phyloP scores from a whole-genome alignment of 2,329 filamentous ascomycete genomes.

The Fusarium nisikadoi region DNA sequence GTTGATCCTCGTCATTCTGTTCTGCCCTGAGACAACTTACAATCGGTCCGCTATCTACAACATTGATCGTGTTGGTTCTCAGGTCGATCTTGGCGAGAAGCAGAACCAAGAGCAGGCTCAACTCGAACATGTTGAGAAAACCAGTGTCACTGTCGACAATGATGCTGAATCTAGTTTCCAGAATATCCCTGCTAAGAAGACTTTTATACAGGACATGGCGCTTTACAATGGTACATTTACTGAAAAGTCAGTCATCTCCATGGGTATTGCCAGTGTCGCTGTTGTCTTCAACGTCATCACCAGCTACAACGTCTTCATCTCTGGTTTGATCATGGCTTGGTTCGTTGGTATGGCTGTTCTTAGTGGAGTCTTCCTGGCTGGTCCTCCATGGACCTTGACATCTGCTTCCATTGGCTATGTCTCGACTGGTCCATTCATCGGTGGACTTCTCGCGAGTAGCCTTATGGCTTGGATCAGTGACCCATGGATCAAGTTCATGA shows the following conservation, averaged over 20 bases:
- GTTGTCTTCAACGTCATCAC: slow-evolving; percentile 7
- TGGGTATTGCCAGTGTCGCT: slow-evolving; percentile 7
- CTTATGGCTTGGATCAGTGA: background rate
- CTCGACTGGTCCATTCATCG: slow-evolving; percentile 6
- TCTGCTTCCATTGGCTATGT: slow-evolving; percentile 12
- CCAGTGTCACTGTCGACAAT: too few species aligned
- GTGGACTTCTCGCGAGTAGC: slow-evolving; percentile 4
- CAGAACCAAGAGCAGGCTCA: too few species aligned
- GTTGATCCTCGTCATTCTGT: slow-evolving; percentile 8
- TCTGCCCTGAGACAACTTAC: slow-evolving; percentile 9
- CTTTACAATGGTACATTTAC: slow-evolving; percentile 10
- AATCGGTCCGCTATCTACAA: background rate
- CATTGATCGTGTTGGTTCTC: background rate
- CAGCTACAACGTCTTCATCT: slow-evolving; percentile 9
- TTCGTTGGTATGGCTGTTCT: slow-evolving; percentile 19
- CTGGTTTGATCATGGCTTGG: slow-evolving; percentile 9
- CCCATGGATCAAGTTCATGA: slow-evolving; percentile 7
- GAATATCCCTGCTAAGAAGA: background rate
- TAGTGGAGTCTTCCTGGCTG: slow-evolving; percentile 16
- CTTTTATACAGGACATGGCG: background rate
- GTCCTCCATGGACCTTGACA: slow-evolving; percentile 11
- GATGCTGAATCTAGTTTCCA: background rate
- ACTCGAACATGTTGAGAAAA: too few species aligned
- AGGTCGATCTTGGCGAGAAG: background rate
- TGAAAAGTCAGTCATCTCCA: background rate